Base-by-base conservation (phyloP, 2,329 filamentous ascomycete genomes). In the Aspergillus chevalieri region DNA sequence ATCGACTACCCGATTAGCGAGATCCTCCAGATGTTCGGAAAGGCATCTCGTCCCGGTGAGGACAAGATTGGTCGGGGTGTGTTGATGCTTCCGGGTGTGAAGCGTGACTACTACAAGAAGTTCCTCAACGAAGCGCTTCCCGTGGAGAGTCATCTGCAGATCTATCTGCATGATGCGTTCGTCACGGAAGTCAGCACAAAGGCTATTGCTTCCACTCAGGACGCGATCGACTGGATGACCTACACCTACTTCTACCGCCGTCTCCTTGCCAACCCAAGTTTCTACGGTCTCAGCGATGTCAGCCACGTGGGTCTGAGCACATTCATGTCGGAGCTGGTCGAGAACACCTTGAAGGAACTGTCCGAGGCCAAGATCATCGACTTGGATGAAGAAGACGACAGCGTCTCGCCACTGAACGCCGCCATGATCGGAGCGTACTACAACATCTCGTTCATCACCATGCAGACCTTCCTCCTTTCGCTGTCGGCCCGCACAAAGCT, bases 401-500 rank as follows among this genome's bases (percentile, higher is more conserved):
- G 84, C 1, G 85, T 97, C 42, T 81, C 87, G 15, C 91, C 93
- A 12, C 82, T 95, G 61, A 97, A 98, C 68, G 87, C 92, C 2
- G 93, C 93, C 58, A 96, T 96, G 88, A 97, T 98, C 64, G 90
- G 89, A 8, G 90, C 93, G 1, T 97, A 98, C 78, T 98, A 98
- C 79, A 97, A 96, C 71, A 95, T 98, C 64, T 96, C 92, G 5
- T 97, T 96, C 74, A 88, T 95, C 68, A 98, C 93, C 2, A 98
- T 98, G 91, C 92, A 98, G 73, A 98, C 93, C 0, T 92, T 98
- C 78, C 77, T 98, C 46, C 78, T 98, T 49, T 98, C 93, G 12
- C 79, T 98, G 43, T 91, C 83, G 48, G 84, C 84, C 39, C 86
- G 86, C 59, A 97, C 91, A 3, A 97, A 95, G 76, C 82, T 98